phyloP scores from a whole-genome alignment of 768 basidiomycete species.

The Boletus fagicola region DNA sequence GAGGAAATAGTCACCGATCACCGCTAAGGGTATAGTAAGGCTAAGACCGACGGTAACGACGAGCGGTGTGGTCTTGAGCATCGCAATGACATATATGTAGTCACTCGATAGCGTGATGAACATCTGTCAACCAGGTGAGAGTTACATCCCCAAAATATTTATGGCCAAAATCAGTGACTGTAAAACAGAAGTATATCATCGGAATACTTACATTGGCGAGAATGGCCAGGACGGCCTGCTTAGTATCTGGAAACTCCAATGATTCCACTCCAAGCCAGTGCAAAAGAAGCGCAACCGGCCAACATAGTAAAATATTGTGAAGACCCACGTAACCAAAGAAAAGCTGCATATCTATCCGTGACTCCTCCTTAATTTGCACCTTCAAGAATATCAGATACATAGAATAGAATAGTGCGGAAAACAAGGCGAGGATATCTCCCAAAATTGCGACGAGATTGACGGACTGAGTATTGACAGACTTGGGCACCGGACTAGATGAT shows the following conservation, averaged over 20 bases:
- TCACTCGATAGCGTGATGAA: constrained; percentile 79
- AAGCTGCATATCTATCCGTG: constrained; percentile 86
- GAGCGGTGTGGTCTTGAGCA: constrained; percentile 95
- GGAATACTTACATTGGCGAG: constrained; percentile 51
- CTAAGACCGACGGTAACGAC: constrained; percentile 92
- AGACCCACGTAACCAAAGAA: constrained; percentile 95
- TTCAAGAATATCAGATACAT: constrained; percentile 89
- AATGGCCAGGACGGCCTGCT: constrained; percentile 47
- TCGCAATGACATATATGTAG: constrained; percentile 82
- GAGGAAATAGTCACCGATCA: constrained; percentile 74
- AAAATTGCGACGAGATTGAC: constrained; percentile 35
- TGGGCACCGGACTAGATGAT: constrained; percentile 19
- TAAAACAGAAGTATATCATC: neutral
- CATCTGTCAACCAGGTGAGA: constrained; percentile 51
- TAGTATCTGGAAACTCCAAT: constrained; percentile 66
- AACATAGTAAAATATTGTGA: constrained; percentile 72
- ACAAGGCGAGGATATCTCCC: constrained; percentile 81
- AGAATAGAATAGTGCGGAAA: constrained; percentile 88
- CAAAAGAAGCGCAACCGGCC: constrained; percentile 77
- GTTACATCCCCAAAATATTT: neutral
- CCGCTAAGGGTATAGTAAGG: constrained; percentile 90
- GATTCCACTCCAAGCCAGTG: constrained; percentile 69
- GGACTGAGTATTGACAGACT: constrained; percentile 10
- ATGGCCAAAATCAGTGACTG: neutral
- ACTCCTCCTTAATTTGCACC: constrained; percentile 76